Evolutionary conservation across 2,329 filamentous ascomycete genomes (phyloP), one percentile per base, ranked within the genome.

Genomic region (Byssoonygena ceratinophila): DNA sequence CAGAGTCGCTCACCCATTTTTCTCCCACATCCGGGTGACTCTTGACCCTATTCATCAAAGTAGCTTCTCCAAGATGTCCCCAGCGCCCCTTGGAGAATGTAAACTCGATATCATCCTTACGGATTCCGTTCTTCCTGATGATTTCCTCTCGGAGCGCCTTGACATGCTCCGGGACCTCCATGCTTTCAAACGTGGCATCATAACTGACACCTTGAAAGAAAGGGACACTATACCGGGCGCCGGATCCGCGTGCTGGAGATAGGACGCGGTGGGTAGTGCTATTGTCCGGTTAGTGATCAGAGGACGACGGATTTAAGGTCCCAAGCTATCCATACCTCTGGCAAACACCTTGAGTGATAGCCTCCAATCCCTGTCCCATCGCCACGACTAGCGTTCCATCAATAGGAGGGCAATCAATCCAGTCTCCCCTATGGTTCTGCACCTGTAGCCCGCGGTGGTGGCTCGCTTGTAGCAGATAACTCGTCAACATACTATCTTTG

Each of bases 201-300:
- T 87, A 82, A 61, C 82, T 81, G 55, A 94, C 85, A 20, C 88
- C 88, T 66, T 92, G 88, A 72, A 94, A 94, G 70, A 94, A 94
- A 0, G 88, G 88, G 45, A 94, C 84, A 6, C 81, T 86, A 71
- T 82, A 91, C 51, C 88, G 75, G 29, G 87, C 75, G 3, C 87
- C 88, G 8, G 78, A 72, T 11, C 85, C 87, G 6, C 80, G 79
- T 1, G 72, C 63, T 0, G 87, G 87, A 27, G 80, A 85, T n/a
- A 92, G 74, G 32, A 94, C 88, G 8, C 87, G 78, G 68, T 94
- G 88, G 37, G 87, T 92, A 2, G 88, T 94, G 57, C 81, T 72
- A 20, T 43, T 46, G n/a, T 36, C 18, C n/a, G 8, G 41, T 39
- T 16, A 54, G 46, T 0, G 20, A 34, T 1, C n/a, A 16, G n/a